phyloP scores from a whole-genome alignment of 257 asterid species.

The Handroanthus guayacan region DNA sequence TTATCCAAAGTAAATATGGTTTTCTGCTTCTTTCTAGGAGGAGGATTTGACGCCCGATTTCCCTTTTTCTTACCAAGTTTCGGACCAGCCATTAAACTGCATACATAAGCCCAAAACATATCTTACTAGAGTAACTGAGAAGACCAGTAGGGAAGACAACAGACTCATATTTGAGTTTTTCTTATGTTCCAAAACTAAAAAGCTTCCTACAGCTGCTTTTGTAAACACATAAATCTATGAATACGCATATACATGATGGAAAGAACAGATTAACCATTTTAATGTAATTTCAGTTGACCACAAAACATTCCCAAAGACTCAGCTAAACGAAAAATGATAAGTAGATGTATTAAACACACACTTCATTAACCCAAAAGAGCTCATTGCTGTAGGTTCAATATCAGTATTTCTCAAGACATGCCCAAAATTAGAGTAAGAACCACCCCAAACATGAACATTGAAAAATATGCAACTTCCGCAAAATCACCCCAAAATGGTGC shows the following conservation, averaged over 20 bases:
- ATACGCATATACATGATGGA: not conserved
- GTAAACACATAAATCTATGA: not conserved
- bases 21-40: conserved; percentile 74
- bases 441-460: not conserved
- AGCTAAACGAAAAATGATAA: not conserved
- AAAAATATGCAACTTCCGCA: not conserved
- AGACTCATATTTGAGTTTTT: not conserved
- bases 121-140: conserved; percentile 13
- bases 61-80: conserved; percentile 50
- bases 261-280: not conserved
- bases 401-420: not conserved
- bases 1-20: conserved; percentile 37
- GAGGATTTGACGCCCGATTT: conserved; percentile 36
- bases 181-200: conserved; percentile 7
- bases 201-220: not conserved
- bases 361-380: not conserved
- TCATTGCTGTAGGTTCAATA: not conserved
- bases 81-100: conserved; percentile 70
- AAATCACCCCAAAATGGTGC: not conserved
- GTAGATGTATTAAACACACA: not conserved
- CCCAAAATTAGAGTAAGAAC: not conserved
- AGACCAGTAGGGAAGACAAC: not conserved
- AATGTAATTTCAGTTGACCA: not conserved
- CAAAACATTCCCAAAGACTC: not conserved
- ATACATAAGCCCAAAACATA: conserved; percentile 15